These are phyloP conservation scores for Leccinum angustisporum DNA, from an alignment of 1,284 basidiomycete species.

Conservation along the genomic window DNA sequence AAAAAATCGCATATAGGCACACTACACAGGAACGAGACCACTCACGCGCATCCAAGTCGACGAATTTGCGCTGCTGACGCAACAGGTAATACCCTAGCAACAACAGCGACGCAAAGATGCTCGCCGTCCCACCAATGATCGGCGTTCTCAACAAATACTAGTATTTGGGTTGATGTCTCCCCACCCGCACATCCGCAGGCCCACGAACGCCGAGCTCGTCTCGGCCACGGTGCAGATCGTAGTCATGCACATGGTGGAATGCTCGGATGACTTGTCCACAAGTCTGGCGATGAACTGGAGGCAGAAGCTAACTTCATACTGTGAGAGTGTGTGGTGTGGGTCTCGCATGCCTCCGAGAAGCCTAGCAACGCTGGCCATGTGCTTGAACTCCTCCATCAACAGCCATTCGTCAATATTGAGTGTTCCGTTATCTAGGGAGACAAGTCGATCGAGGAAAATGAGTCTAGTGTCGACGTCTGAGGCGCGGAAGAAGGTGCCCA, in stretches of 20 bases:
- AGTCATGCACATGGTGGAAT: constrained; percentile 19
- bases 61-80: constrained; percentile 85
- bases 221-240: constrained; percentile 24
- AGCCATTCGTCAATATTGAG: constrained; percentile 72
- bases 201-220: constrained; percentile 33
- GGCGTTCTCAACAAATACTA: constrained; percentile 89
- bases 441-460: constrained; percentile 54
- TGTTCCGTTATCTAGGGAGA: constrained; percentile 55
- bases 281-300: constrained; percentile 25
- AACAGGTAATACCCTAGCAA: constrained; percentile 73
- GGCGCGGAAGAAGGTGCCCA: constrained; percentile 53
- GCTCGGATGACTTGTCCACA: constrained; percentile 19
- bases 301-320: constrained; percentile 31
- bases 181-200: constrained; percentile 98
- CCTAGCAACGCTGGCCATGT: constrained; percentile 39
- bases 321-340: constrained; percentile 32
- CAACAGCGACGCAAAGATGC: constrained; percentile 57
- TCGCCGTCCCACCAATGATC: constrained; percentile 69
- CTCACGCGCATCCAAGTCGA: constrained; percentile 86
- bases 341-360: constrained; percentile 35
- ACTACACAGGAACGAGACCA: constrained; percentile 16
- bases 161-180: constrained; percentile 86
- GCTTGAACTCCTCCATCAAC: constrained; percentile 57
- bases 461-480: constrained; percentile 56
- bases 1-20: not conserved